phyloP scores from a whole-genome alignment of 768 basidiomycete species.

The Psilocybe tampanensis region DNA sequence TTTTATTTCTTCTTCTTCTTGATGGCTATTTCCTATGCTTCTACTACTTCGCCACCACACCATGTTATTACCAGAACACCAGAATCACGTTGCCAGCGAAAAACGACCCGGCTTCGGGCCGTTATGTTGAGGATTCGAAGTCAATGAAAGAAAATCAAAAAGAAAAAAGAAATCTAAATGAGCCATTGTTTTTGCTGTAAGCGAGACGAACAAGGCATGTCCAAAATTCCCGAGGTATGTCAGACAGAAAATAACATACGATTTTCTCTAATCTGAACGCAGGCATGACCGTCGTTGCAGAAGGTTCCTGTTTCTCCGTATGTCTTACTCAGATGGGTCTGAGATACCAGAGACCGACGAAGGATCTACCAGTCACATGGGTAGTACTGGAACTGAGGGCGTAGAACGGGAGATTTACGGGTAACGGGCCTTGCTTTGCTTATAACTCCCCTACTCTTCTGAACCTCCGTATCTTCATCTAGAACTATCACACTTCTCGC shows the following conservation, averaged over 20 bases:
- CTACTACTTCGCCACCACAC: no score
- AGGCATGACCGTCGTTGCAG: neutral
- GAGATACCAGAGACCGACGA: neutral
- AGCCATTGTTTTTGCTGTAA: no score
- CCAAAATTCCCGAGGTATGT: neutral
- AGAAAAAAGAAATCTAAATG: no score
- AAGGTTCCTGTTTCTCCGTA: neutral
- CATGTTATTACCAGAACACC: no score
- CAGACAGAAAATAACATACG: neutral
- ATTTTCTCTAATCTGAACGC: neutral
- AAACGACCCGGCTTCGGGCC: no score
- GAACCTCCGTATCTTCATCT: neutral
- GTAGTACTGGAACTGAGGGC: neutral
- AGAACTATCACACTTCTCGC: conserved; percentile 8
- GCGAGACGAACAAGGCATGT: neutral
- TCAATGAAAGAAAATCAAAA: no score
- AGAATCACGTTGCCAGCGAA: no score
- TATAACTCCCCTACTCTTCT: neutral
- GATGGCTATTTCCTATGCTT: no score
- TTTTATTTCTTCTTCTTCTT: no score
- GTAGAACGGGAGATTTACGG: neutral
- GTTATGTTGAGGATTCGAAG: no score
- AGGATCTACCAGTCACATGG: neutral
- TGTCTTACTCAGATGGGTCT: neutral
- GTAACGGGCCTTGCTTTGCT: neutral